phyloP scores from a whole-genome alignment of 163 green algal genomes.

The Trebouxia gelatinosa region DNA sequence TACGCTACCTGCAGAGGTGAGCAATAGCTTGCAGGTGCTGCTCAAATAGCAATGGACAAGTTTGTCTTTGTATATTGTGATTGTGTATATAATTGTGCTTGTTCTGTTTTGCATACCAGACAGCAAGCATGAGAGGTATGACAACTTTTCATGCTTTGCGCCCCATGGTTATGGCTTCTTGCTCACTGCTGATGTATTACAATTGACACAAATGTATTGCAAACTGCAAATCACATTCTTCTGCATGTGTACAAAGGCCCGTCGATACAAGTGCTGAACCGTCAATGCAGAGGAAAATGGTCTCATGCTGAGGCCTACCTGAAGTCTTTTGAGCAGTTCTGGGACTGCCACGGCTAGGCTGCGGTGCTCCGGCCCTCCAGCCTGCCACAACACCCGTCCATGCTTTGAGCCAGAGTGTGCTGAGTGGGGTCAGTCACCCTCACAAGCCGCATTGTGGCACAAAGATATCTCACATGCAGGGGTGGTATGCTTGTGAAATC shows the following conservation, averaged over 20 bases:
- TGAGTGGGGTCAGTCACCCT: no score
- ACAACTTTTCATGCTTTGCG: neutral
- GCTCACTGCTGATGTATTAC: no score
- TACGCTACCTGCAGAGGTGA: neutral
- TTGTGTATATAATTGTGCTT: neutral
- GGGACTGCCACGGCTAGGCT: neutral
- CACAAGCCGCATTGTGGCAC: no score
- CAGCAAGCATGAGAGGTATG: neutral
- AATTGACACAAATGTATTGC: no score
- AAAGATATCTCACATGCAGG: neutral
- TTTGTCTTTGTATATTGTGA: neutral
- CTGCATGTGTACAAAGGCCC: neutral
- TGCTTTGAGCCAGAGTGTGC: no score
- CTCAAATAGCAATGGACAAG: neutral
- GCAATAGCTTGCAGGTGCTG: neutral
- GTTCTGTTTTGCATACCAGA: neutral
- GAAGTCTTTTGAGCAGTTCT: neutral
- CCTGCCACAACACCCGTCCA: neutral
- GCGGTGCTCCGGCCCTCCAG: slow-evolving; percentile 12
- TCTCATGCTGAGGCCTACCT: neutral
- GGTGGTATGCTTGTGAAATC: neutral
- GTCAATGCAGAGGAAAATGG: neutral
- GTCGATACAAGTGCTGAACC: neutral
- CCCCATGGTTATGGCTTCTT: no score
- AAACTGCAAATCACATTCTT: neutral